Evolutionary conservation across 2,329 filamentous ascomycete species (phyloP).

Genomic region (Aspergillus puulaauensis): DNA sequence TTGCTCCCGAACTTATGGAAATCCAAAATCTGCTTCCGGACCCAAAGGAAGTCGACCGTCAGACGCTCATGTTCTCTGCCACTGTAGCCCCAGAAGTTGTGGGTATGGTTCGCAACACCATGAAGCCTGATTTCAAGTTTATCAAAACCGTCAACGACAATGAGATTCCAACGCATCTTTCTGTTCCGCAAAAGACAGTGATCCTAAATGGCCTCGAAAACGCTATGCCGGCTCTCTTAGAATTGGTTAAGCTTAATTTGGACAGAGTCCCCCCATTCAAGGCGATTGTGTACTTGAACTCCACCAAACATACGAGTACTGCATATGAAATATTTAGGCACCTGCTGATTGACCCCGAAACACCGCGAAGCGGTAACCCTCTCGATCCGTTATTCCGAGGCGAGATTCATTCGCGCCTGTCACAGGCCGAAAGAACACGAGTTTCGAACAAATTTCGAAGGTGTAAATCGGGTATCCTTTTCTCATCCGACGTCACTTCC

Average conservation of each 20-base stretch:
- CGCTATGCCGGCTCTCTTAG: slow-evolving; percentile 71
- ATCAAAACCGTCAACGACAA: slow-evolving; percentile 82
- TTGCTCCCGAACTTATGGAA: slow-evolving; percentile 63
- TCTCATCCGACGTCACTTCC: slow-evolving; percentile 78
- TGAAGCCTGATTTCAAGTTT: slow-evolving; percentile 83
- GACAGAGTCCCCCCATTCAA: slow-evolving; percentile 71
- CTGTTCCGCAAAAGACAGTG: slow-evolving; percentile 77
- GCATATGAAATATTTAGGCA: slow-evolving; percentile 59
- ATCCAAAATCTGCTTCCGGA: slow-evolving; percentile 66
- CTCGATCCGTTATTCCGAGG: slow-evolving; percentile 40
- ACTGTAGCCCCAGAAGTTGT: slow-evolving; percentile 86
- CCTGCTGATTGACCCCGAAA: slow-evolving; percentile 40
- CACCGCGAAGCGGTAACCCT: slow-evolving; percentile 26
- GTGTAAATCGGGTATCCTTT: slow-evolving; percentile 62
- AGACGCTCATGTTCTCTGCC: slow-evolving; percentile 93
- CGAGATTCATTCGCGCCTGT: slow-evolving; percentile 77
- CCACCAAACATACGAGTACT: slow-evolving; percentile 70
- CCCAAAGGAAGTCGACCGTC: slow-evolving; percentile 64
- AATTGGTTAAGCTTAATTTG: slow-evolving; percentile 67
- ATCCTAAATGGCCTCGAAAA: slow-evolving; percentile 70
- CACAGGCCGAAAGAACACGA: slow-evolving; percentile 66
- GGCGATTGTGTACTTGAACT: slow-evolving; percentile 90
- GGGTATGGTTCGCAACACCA: slow-evolving; percentile 70
- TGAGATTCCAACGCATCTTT: slow-evolving; percentile 80
- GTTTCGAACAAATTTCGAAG: slow-evolving; percentile 71